These are phyloP conservation scores for Kregervanrija pseudodelftensis DNA, from an alignment of 805 yeast genomes.

Conservation along the genomic window DNA sequence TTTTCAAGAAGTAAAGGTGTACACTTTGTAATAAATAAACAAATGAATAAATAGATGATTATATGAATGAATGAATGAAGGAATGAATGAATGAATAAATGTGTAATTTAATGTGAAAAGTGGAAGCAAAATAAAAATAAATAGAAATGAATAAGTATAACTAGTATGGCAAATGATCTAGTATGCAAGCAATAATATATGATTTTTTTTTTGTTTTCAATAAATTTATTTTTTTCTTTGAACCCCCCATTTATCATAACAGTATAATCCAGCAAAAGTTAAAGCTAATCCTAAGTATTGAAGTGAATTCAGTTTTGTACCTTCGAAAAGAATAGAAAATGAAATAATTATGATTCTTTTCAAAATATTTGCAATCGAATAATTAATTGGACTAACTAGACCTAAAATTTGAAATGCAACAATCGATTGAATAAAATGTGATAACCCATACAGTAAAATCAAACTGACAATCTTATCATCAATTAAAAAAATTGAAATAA, in stretches of 20 bases:
- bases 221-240: slow-evolving; percentile 14
- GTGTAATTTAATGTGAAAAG: too few relatives aligned
- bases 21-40: too few relatives aligned
- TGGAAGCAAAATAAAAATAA: too few relatives aligned
- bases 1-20: too few relatives aligned
- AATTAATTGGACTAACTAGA: slow-evolving; percentile 63
- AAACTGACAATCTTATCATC: slow-evolving; percentile 26
- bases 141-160: too few relatives aligned
- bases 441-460: slow-evolving; percentile 53
- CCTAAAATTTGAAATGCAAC: slow-evolving; percentile 74
- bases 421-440: slow-evolving; percentile 68
- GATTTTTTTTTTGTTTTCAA: background rate
- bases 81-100: background rate
- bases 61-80: background rate
- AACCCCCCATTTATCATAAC: slow-evolving; percentile 66
- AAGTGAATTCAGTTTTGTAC: slow-evolving; percentile 29
- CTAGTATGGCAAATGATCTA: too few relatives aligned
- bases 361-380: slow-evolving; percentile 71
- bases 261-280: slow-evolving; percentile 56
- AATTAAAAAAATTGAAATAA: slow-evolving; percentile 26
- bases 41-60: too few relatives aligned
- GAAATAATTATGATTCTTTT: slow-evolving; percentile 67
- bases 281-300: slow-evolving; percentile 49
- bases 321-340: slow-evolving; percentile 61
- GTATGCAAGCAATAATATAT: background rate